These are phyloP conservation scores for Corinectria fuckeliana DNA, from an alignment of 2,329 filamentous ascomycete genomes.

Conservation along the genomic window DNA sequence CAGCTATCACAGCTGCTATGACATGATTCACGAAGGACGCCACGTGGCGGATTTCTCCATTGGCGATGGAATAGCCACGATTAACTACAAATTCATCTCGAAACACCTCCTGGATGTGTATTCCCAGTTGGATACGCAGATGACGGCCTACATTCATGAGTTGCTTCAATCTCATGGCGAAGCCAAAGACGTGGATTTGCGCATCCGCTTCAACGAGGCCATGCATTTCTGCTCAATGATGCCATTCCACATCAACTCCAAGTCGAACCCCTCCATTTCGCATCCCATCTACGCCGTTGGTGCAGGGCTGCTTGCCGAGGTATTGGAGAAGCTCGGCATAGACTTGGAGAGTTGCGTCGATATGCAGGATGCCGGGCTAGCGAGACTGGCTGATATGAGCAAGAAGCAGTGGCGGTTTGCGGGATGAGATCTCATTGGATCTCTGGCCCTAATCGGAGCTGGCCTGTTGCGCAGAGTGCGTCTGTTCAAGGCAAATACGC, in stretches of 20 bases:
- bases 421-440: slow-evolving; percentile 1
- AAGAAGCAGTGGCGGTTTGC: slow-evolving; percentile 3
- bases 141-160: not conserved
- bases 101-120: not conserved
- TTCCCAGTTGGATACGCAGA: not conserved
- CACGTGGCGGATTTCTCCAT: not conserved
- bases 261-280: slow-evolving; percentile 5
- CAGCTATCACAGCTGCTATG: slow-evolving; percentile 7
- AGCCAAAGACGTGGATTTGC: slow-evolving; percentile 2
- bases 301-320: slow-evolving; percentile 1
- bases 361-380: slow-evolving; percentile 1
- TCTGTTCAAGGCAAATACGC: not conserved
- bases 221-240: slow-evolving; percentile 6
- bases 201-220: slow-evolving; percentile 6
- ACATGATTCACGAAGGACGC: slow-evolving; percentile 2
- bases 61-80: not conserved
- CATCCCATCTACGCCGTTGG: slow-evolving; percentile 7
- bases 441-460: not conserved
- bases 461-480: not conserved
- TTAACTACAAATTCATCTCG: not conserved
- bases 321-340: slow-evolving; percentile 2
- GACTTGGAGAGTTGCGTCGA: slow-evolving; percentile 1
- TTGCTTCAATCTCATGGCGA: slow-evolving; percentile 1
- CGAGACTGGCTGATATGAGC: not conserved
- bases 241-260: slow-evolving; percentile 10